A percentile compares a stretch with the other conserved stretches of the same genome.
phyloP scores from a whole-genome alignment of 768 basidiomycete genomes.

The Collybia nuda region DNA sequence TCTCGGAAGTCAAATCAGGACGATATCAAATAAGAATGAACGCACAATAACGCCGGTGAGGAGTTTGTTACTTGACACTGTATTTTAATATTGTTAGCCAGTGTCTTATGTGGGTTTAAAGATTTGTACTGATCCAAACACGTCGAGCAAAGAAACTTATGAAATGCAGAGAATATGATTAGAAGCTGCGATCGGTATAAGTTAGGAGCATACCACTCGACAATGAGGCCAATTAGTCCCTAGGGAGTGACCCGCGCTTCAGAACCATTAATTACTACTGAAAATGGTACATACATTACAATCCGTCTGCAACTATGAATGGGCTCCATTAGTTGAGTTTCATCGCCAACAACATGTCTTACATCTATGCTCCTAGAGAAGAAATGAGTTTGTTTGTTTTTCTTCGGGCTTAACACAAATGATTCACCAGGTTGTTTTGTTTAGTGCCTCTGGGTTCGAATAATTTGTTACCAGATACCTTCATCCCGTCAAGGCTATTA shows the following conservation, averaged over 20 bases:
- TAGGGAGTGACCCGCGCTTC: conserved; percentile 8
- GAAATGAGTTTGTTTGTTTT: neutral
- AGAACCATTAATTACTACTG: neutral
- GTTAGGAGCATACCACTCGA: conserved; percentile 36
- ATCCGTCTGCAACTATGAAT: conserved; percentile 49
- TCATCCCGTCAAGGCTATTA: neutral
- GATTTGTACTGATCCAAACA: conserved; percentile 43
- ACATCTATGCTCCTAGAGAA: conserved; percentile 42
- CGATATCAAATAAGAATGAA: neutral
- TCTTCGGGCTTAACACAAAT: neutral
- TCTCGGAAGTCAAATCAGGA: neutral
- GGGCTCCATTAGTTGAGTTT: conserved; percentile 5
- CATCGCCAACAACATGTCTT: conserved; percentile 6
- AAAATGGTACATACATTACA: conserved; percentile 36
- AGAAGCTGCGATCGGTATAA: neutral
- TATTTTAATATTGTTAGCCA: no score
- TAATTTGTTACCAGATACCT: conserved; percentile 51
- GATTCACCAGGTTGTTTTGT: conserved; percentile 39
- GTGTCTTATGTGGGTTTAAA: no score
- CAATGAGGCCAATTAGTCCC: conserved; percentile 50
- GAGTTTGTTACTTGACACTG: conserved; percentile 44
- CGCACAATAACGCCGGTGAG: conserved; percentile 44
- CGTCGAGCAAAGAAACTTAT: conserved; percentile 52
- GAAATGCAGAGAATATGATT: neutral
- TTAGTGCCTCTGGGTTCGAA: conserved; percentile 33